These are phyloP conservation scores for Stylosanthes scabra DNA, from an alignment of 331 rosid species.

Conservation along the genomic window DNA sequence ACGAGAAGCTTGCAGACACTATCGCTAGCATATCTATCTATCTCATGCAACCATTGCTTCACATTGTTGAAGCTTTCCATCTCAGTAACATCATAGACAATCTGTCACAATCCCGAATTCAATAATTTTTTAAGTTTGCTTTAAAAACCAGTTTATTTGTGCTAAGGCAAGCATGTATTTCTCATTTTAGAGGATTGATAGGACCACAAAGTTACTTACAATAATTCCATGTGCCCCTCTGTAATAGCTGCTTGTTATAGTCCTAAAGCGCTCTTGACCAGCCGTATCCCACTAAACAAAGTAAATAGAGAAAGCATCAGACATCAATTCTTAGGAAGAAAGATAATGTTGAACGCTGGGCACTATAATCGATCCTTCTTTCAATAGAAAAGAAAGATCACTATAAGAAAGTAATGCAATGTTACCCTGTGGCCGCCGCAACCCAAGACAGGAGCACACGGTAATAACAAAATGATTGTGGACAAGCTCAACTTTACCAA, in stretches of 20 bases:
- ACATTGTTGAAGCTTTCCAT: conserved; percentile 97
- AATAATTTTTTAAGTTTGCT: background rate
- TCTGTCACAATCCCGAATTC: conserved; percentile 59
- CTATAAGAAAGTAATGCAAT: background rate
- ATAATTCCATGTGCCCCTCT: conserved; percentile 99
- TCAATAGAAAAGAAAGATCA: no score
- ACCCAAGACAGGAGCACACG: background rate
- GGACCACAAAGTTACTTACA: conserved; percentile 51
- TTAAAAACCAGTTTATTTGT: background rate
- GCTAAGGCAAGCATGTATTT: background rate
- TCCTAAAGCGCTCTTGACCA: conserved; percentile 99
- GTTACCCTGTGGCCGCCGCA: background rate
- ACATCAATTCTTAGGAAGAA: conserved; percentile 7
- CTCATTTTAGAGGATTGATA: background rate
- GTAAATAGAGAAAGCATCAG: conserved; percentile 18
- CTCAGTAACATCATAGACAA: conserved; percentile 97
- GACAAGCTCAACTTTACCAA: background rate
- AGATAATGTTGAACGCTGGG: background rate
- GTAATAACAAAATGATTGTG: background rate
- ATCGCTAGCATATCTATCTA: conserved; percentile 94
- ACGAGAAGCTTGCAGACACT: conserved; percentile 94
- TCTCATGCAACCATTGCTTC: conserved; percentile 96
- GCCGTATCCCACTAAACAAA: conserved; percentile 93
- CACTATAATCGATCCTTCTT: background rate
- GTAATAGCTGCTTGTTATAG: conserved; percentile 98